phyloP scores from a whole-genome alignment of 495 filamentous ascomycete species.

The Pseudomonodictys pantanalensis region DNA sequence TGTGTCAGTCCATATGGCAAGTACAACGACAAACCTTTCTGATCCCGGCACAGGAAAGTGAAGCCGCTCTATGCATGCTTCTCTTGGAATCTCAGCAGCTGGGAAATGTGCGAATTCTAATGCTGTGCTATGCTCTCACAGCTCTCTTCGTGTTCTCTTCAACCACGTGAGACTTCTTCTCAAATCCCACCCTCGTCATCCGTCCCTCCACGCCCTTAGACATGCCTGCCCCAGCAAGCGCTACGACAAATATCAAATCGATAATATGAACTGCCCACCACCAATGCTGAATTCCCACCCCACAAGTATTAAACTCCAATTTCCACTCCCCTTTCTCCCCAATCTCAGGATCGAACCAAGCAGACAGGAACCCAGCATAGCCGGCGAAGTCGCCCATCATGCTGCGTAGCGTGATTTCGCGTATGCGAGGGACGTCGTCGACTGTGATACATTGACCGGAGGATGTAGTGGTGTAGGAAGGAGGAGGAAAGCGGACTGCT shows the following conservation, averaged over 20 bases:
- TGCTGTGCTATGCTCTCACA: too few species aligned
- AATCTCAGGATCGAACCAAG: conserved; percentile 75
- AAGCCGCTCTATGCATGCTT: too few species aligned
- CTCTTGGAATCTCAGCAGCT: too few species aligned
- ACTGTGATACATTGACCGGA: conserved; percentile 41
- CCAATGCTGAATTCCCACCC: conserved; percentile 78
- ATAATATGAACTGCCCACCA: conserved; percentile 86
- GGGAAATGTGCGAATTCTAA: too few species aligned
- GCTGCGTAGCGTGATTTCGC: conserved; percentile 90
- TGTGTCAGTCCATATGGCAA: too few species aligned
- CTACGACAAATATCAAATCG: conserved; percentile 32
- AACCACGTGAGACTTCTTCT: too few species aligned
- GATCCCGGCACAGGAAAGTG: too few species aligned
- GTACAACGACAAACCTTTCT: too few species aligned
- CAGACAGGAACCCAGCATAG: conserved; percentile 79
- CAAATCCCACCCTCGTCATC: too few species aligned
- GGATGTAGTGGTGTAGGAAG: conserved; percentile 42
- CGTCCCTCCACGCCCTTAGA: neutral
- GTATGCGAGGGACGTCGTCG: conserved; percentile 53
- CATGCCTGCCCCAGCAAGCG: neutral
- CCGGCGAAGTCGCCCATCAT: conserved; percentile 97
- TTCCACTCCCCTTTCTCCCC: conserved; percentile 61
- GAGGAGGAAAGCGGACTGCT: conserved; percentile 1
- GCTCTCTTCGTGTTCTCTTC: too few species aligned
- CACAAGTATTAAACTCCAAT: conserved; percentile 74